Base-by-base conservation (phyloP, 1,139 yeast genomes). In the Meyerozyma sp. region DNA sequence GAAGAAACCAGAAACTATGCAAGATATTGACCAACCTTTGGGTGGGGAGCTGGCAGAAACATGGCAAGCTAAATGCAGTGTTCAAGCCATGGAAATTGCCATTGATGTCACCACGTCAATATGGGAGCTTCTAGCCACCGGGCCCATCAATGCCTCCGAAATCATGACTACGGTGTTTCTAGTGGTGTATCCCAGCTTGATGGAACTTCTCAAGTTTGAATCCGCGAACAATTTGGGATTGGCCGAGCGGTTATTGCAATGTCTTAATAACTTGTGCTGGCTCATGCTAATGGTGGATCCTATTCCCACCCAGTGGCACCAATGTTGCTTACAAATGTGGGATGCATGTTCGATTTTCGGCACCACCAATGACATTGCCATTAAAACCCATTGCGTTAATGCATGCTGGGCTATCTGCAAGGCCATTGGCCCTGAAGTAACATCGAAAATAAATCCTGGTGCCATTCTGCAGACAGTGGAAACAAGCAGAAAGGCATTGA, bases 101-200 rank as follows among this genome's bases (percentile, higher is more conserved):
- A 65, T 90, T 34, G 97, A 91, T 57, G 63, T 91, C 32, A 69
- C 87, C 29, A 81, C 96, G 1, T 83, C 93, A 1, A 68, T 83
- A 7, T 77, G 87, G 53, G 97, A 91, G 58, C 82, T 59, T 43
- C 57, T 70, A 35, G 65, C 75, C 3, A 49, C 62, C 8, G 58
- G 60, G 42, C 73, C 66, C 37, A 47, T 48, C 11, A 39, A 42
- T 35, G n/a, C 10, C 25, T 10, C 34, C n/a, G 11, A 34, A 5
- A 11, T 34, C 8, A 10, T 8, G 13, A 16, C 25, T 8, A 34
- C 37, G 14, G 26, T 34, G 11, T 18, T 34, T 14, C 47, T 45
- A 21, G 50, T 47, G 18, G 26, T 46, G 16, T 62, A 70, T 39
- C 79, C 82, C 4, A 59, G 68, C 13, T 61, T 80, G 16, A 50